These are phyloP conservation scores for Leucocoprinus birnbaumii DNA, from an alignment of 768 basidiomycete genomes.

Conservation along the genomic window DNA sequence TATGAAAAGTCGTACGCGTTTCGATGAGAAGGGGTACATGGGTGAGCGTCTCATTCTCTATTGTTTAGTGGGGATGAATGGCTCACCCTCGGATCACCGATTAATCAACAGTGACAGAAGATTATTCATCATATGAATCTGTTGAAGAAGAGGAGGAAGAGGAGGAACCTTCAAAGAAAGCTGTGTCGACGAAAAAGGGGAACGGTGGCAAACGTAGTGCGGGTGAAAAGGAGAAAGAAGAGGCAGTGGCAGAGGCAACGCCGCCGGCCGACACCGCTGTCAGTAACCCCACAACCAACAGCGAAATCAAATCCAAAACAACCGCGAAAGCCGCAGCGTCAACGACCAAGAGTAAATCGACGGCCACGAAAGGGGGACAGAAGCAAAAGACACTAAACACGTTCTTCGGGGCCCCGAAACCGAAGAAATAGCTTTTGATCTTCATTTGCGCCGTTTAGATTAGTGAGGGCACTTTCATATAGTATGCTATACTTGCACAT, in stretches of 20 bases:
- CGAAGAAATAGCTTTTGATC: slow-evolving; percentile 9
- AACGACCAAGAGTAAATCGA: not conserved
- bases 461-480: not conserved
- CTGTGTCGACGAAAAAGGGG: slow-evolving; percentile 1
- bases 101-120: slow-evolving; percentile 56
- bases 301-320: slow-evolving; percentile 1
- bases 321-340: slow-evolving; percentile 1
- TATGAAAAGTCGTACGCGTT: slow-evolving; percentile 49
- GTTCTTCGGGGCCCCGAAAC: slow-evolving; percentile 14
- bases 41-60: slow-evolving; percentile 37
- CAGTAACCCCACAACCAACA: not conserved
- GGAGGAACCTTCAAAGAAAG: slow-evolving; percentile 18
- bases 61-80: not conserved
- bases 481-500: not conserved
- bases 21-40: slow-evolving; percentile 72
- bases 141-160: slow-evolving; percentile 58
- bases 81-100: slow-evolving; percentile 9
- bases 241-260: not conserved
- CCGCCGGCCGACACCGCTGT: slow-evolving; percentile 12
- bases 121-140: slow-evolving; percentile 81
- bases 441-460: not conserved
- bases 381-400: slow-evolving; percentile 9
- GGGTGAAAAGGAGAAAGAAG: slow-evolving; percentile 3
- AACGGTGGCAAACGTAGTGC: slow-evolving; percentile 7
- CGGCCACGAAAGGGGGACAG: not conserved